phyloP scores from a whole-genome alignment of 1,284 basidiomycete species.

The Pseudozyma thailandica region DNA sequence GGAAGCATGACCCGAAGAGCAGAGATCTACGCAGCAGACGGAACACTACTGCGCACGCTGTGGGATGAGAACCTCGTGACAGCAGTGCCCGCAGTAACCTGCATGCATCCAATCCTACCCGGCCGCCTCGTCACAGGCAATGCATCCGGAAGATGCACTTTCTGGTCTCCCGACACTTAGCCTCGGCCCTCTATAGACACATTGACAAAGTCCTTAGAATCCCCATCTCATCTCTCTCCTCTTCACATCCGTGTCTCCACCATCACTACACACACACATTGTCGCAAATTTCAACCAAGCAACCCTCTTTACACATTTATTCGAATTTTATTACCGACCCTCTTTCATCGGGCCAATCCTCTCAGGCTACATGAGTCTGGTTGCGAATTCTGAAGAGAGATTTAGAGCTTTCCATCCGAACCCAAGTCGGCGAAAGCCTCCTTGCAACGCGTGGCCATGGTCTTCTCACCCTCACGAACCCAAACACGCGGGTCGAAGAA shows the following conservation, averaged over 20 bases:
- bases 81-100: constrained; percentile 63
- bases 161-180: constrained; percentile 49
- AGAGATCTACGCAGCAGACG: constrained; percentile 60
- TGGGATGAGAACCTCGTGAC: constrained; percentile 64
- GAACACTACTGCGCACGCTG: constrained; percentile 52
- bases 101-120: constrained; percentile 56
- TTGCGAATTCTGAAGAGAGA: neutral
- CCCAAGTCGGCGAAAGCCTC: constrained; percentile 90
- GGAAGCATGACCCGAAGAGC: constrained; percentile 63
- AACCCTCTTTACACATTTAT: neutral
- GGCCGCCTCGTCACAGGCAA: constrained; percentile 59
- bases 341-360: neutral
- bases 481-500: constrained; percentile 78
- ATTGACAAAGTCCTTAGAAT: neutral
- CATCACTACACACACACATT: neutral
- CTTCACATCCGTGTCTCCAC: neutral
- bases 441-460: constrained; percentile 85
- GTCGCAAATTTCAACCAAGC: neutral
- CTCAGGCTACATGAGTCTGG: neutral
- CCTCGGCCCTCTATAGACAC: neutral
- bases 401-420: constrained; percentile 62
- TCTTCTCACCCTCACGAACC: constrained; percentile 99
- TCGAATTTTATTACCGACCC: neutral
- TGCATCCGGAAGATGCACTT: constrained; percentile 56
- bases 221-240: neutral